phyloP scores from a whole-genome alignment of 2,329 filamentous ascomycete genomes.

The Zymoseptoria brevis region DNA sequence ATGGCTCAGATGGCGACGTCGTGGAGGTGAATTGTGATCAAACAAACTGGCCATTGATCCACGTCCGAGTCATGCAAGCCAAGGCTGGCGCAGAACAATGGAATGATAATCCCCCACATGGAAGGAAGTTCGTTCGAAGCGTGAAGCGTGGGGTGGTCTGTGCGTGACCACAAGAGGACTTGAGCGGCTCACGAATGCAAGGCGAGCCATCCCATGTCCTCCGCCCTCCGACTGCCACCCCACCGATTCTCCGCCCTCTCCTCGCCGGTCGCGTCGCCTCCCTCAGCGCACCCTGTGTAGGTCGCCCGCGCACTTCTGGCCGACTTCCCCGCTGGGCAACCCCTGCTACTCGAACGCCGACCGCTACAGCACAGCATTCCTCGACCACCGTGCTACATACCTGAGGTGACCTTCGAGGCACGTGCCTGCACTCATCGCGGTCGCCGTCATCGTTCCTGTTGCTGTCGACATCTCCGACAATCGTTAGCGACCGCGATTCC shows the following conservation, averaged over 20 bases:
- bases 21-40: too few relatives aligned
- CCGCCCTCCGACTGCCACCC: not conserved
- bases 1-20: too few relatives aligned
- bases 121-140: too few relatives aligned
- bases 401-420: not conserved
- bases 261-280: slow-evolving; percentile 1
- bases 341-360: not conserved
- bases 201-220: not conserved
- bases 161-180: too few relatives aligned
- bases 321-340: not conserved
- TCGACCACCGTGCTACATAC: not conserved
- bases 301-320: not conserved
- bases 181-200: not conserved
- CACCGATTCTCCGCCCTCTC: not conserved
- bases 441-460: slow-evolving; percentile 5
- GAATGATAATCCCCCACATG: too few relatives aligned
- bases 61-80: too few relatives aligned
- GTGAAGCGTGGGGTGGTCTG: too few relatives aligned
- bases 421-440: slow-evolving; percentile 1
- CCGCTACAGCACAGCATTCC: not conserved
- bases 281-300: slow-evolving; percentile 10
- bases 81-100: too few relatives aligned
- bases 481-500: not conserved
- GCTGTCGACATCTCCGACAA: not conserved
- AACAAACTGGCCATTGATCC: too few relatives aligned